Base-by-base conservation (phyloP, 1,284 basidiomycete genomes). In the Laetiporus sulphureus region DNA sequence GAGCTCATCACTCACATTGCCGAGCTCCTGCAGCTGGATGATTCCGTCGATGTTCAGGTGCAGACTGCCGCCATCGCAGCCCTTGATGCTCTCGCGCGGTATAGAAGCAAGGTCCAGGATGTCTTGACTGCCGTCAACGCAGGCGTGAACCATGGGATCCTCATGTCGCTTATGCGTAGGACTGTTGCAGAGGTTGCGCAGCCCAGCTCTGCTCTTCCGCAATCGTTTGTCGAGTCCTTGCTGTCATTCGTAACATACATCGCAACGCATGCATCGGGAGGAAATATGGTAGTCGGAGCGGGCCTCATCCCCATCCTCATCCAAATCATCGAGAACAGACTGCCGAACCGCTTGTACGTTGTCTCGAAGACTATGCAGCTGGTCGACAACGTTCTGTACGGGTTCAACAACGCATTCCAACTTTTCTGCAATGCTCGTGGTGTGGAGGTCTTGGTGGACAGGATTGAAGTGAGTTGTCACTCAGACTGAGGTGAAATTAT, bases 211-310 rank as follows among this genome's bases (percentile, higher is more conserved):
- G 74, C 67, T 24, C 63, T 87, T n/a, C 80, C 86, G 3, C 79
- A 86, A 49, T 79, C 91, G 1, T 87, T 93, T 48, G 77, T 93
- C 29, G 94, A 97, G 41, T 82, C 90, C 0, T 66, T 97, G 16
- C 68, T 98, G 48, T 81, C 83, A 19, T 89, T 99, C 55, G 74
- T 99, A 31, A 91, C 87, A 2, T 91, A 83, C 65, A 77, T 99
- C 49, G 83, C 91, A 11, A 84, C 86, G 15, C 85, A 91, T 54
- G 75, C 86, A 2, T 75, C 82, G 1, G 91, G 91, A 23, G 91
- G 89, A 24, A 91, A 87, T 56, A 90, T 96, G 84, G 81, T 98
- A 32, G 88, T 98, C 44, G 89, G 91, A n/a, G 94, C 96, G n/a
- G 96, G 96, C 2, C 68, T 98, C 34, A 77, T 99, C 22, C 91